These are phyloP conservation scores for Exobasidium rhododendri DNA, from an alignment of 1,284 basidiomycete species.

Conservation along the genomic window DNA sequence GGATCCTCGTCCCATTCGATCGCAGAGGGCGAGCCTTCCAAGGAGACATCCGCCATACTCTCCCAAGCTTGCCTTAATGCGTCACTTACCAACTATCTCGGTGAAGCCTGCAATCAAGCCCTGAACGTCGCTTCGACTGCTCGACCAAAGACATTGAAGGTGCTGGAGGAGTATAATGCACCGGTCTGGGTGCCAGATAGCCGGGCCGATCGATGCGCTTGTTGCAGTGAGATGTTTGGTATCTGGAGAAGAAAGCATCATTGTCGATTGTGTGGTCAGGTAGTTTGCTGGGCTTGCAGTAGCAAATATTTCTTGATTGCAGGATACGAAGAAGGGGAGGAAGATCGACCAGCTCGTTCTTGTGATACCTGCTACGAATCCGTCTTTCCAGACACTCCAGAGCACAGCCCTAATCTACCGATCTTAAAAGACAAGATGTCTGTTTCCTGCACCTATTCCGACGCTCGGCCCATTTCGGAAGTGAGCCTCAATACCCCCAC, in stretches of 20 bases:
- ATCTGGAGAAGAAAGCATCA: conserved; percentile 81
- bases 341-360: conserved; percentile 67
- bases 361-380: conserved; percentile 81
- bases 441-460: conserved; percentile 11
- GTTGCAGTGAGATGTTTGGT: conserved; percentile 73
- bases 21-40: conserved; percentile 1
- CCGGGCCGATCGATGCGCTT: conserved; percentile 75
- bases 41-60: neutral
- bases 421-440: neutral
- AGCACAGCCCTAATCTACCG: neutral
- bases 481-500: neutral
- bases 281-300: conserved; percentile 73
- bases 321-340: conserved; percentile 42
- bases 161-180: conserved; percentile 80
- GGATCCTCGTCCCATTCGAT: conserved; percentile 8
- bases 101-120: neutral
- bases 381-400: conserved; percentile 62
- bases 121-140: neutral
- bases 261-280: conserved; percentile 80
- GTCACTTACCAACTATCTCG: conserved; percentile 19
- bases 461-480: neutral
- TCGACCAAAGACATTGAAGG: conserved; percentile 14
- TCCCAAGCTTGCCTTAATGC: neutral
- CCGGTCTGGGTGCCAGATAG: conserved; percentile 89
- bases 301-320: conserved; percentile 50